phyloP scores from a whole-genome alignment of 169 alveolate species.

The Theileria sp. region DNA sequence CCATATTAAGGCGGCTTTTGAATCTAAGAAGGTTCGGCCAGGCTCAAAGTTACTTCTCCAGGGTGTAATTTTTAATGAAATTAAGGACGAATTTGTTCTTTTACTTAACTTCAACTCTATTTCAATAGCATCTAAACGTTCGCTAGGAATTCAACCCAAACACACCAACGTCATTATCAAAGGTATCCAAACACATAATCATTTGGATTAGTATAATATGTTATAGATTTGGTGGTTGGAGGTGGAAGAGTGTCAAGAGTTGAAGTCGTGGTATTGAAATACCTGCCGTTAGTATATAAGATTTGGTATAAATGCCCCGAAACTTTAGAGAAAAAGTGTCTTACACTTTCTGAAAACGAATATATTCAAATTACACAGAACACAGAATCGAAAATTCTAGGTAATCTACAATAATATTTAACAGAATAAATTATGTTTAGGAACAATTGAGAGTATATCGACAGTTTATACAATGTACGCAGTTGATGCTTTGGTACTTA shows the following conservation, averaged over 20 bases:
- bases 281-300: slow-evolving; percentile 45
- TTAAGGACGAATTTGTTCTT: neutral
- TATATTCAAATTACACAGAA: slow-evolving; percentile 19
- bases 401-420: slow-evolving; percentile 5
- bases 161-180: slow-evolving; percentile 46
- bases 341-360: slow-evolving; percentile 34
- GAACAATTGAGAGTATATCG: slow-evolving; percentile 20
- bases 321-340: neutral
- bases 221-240: slow-evolving; percentile 32
- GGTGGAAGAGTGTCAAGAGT: slow-evolving; percentile 50
- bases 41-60: slow-evolving; percentile 52
- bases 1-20: slow-evolving; percentile 30
- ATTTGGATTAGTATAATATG: neutral
- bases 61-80: slow-evolving; percentile 18
- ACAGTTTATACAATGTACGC: slow-evolving; percentile 40
- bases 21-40: slow-evolving; percentile 5
- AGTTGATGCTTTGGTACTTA: slow-evolving; percentile 21
- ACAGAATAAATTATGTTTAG: slow-evolving; percentile 15
- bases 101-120: slow-evolving; percentile 23
- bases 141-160: slow-evolving; percentile 45
- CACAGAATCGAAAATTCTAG: slow-evolving; percentile 26
- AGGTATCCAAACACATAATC: slow-evolving; percentile 26
- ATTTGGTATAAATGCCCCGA: slow-evolving; percentile 30
- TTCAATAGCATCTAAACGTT: slow-evolving; percentile 21
- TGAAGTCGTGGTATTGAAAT: slow-evolving; percentile 50